Percentiles rank a stretch among this genome's conserved stretches.
phyloP scores from a whole-genome alignment of 768 basidiomycete species.

The Boletus sp. region DNA sequence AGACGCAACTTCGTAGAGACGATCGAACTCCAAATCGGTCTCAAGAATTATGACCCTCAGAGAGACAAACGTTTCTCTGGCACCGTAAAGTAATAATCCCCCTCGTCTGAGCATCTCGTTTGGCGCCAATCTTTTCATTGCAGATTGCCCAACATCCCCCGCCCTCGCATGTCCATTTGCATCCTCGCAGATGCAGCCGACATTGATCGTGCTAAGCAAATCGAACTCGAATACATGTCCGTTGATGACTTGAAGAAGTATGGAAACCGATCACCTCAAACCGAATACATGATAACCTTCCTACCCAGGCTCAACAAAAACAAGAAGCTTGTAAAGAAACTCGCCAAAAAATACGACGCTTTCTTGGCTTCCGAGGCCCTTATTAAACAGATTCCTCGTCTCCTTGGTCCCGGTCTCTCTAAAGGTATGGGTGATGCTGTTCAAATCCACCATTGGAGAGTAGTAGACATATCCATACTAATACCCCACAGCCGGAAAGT shows the following conservation, averaged over 20 bases:
- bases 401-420: conserved; percentile 98
- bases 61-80: conserved; percentile 99
- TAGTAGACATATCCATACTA: neutral
- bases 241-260: conserved; percentile 99
- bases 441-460: neutral
- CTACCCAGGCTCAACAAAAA: conserved; percentile 93
- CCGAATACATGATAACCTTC: neutral
- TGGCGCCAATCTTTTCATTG: neutral
- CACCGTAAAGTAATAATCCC: conserved; percentile 78
- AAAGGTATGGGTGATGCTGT: conserved; percentile 62
- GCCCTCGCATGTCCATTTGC: conserved; percentile 99
- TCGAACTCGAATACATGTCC: conserved; percentile 98
- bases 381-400: conserved; percentile 99
- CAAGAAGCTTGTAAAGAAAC: conserved; percentile 99
- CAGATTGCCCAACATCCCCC: conserved; percentile 94
- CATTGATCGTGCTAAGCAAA: conserved; percentile 98
- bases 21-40: conserved; percentile 92
- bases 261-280: conserved; percentile 17
- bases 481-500: conserved; percentile 80
- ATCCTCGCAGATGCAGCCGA: conserved; percentile 99
- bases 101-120: neutral
- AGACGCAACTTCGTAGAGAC: conserved; percentile 95
- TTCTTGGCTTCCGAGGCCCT: conserved; percentile 96
- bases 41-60: conserved; percentile 99
- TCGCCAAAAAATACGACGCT: conserved; percentile 99